Evolutionary conservation across 2,329 filamentous ascomycete species (phyloP), one percentile per base, ranked within the genome.

Genomic region (Aspergillus sp.): DNA sequence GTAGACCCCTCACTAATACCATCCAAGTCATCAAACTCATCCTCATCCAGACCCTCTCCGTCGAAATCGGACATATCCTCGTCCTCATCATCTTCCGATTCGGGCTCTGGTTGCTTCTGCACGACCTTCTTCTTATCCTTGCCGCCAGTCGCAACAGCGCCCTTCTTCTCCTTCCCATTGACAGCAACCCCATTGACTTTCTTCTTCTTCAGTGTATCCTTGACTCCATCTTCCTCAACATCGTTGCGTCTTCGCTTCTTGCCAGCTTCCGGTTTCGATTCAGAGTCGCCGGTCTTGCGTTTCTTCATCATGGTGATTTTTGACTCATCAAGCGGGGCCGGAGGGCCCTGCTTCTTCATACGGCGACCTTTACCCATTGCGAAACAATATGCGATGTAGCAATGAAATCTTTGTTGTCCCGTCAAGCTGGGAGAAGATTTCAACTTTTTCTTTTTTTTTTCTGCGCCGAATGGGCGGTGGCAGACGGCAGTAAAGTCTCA

Each of bases 321-420:
- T 18, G 76, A 79, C 65, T 96, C 91, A 64, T 95, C 91, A 64
- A 97, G 83, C 63, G 89, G 83, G 69, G 89, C 85, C 53, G 95
- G 95, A 63, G 89, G 83, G 55, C 92, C 93, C 84, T 98, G 95
- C 79, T 97, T 97, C 76, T 93, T 90, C 88, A 97, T 96, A 69
- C 93, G 91, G 74, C 92, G 89, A 74, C 92, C 90, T 61, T 87
- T 85, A 81, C 91, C 93, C 93, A 96, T 96, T 70, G 74, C 86
- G 72, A 72, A 47, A 58, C 20, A 20, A 13, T 18, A 43, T 59
- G 26, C 64, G 56, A 58, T 58, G 58, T 41, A 34, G 20, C 47
- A 30, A 39, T 9, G 26, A 34, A 38, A 64, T 50, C 43, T 22
- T n/a, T 49, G 36, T 52, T 65, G 26, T 53, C 55, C 39, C 5